A percentile compares a stretch with the other conserved stretches of the same genome.
Evolutionary conservation across 2,329 filamentous ascomycete genomes (phyloP).

Genomic region (Madurella fahalii): DNA sequence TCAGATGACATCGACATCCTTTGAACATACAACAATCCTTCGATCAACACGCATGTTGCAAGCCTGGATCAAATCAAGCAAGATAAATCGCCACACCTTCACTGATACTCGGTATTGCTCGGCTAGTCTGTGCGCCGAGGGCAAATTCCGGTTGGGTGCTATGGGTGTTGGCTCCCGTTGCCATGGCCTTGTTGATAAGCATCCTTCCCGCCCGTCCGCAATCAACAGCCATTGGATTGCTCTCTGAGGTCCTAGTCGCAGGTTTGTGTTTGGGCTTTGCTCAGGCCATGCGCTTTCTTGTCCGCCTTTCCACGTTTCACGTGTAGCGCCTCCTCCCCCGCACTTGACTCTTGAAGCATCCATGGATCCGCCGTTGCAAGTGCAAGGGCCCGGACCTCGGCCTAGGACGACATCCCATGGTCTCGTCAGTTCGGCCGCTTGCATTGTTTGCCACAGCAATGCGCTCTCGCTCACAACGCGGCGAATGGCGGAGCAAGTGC

Average conservation of each 20-base stretch:
- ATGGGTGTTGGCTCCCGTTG: background rate
- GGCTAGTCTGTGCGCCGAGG: conserved; percentile 12
- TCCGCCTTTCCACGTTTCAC: no score
- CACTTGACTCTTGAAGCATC: no score
- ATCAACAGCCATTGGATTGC: no score
- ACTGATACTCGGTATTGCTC: background rate
- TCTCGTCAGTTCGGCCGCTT: background rate
- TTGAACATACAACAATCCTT: no score
- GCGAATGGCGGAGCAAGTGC: background rate
- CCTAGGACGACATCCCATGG: background rate
- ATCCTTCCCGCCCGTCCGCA: background rate
- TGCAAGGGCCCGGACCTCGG: background rate
- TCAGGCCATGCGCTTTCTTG: no score
- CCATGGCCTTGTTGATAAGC: background rate
- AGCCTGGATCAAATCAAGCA: no score
- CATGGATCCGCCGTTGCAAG: background rate
- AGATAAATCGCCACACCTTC: background rate
- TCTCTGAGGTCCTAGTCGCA: no score
- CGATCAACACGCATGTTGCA: no score
- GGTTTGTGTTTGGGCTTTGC: no score
- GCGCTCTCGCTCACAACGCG: conserved; percentile 1
- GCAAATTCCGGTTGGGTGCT: conserved; percentile 7
- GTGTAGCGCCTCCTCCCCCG: no score
- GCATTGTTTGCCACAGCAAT: background rate
- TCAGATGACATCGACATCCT: no score